These are phyloP conservation scores for Bryum argenteum DNA, from an alignment of 225 moss, liverwort and hornwort genomes.

Conservation along the genomic window DNA sequence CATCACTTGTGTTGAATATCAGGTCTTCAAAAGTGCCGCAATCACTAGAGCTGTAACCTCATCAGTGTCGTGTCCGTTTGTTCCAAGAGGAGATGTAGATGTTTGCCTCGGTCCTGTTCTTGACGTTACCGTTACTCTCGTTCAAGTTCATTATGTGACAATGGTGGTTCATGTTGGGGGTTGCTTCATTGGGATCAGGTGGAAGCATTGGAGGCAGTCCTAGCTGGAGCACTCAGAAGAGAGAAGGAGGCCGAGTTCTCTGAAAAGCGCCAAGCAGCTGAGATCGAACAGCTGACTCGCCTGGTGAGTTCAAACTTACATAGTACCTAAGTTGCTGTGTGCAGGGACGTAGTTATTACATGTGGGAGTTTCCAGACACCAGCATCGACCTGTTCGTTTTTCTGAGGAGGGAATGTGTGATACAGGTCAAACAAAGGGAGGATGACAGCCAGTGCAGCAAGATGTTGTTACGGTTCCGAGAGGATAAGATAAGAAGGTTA, in stretches of 20 bases:
- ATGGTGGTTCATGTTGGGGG: slow-evolving; percentile 1
- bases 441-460: slow-evolving; percentile 66
- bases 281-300: slow-evolving; percentile 65
- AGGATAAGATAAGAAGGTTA: slow-evolving; percentile 59
- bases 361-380: not conserved
- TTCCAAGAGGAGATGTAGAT: not conserved
- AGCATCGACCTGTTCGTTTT: not conserved
- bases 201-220: slow-evolving; percentile 60
- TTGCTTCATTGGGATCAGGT: slow-evolving; percentile 36
- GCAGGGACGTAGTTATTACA: not conserved
- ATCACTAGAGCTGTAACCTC: not conserved
- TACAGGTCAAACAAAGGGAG: slow-evolving; percentile 66
- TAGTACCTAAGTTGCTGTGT: not conserved
- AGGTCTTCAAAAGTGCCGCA: not conserved
- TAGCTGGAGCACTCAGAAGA: slow-evolving; percentile 66
- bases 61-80: not conserved
- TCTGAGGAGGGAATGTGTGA: slow-evolving; percentile 25
- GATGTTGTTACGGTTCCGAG: slow-evolving; percentile 70
- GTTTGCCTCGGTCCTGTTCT: slow-evolving; percentile 6
- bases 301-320: slow-evolving; percentile 38
- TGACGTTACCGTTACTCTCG: not conserved
- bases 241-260: slow-evolving; percentile 59
- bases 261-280: slow-evolving; percentile 48
- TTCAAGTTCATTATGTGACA: slow-evolving; percentile 1
- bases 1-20: not conserved